Base-by-base conservation (phyloP, 768 basidiomycete species). In the Lactarius trivialis region DNA sequence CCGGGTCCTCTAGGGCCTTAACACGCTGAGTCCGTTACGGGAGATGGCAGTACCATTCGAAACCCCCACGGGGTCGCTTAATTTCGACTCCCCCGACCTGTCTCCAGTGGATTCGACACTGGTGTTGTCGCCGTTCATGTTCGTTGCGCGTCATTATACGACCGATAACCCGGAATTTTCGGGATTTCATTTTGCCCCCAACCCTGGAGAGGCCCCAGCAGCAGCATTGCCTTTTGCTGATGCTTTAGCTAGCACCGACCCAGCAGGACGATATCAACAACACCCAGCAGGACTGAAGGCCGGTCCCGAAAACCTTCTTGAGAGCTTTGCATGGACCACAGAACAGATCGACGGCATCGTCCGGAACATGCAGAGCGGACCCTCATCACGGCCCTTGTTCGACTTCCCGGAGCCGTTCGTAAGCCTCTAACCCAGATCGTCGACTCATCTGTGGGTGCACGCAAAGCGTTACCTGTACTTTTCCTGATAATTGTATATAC, bases 41-140 rank as follows among this genome's bases (percentile, higher is more conserved):
- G 34, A 48, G 43, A 14, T 37, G 14, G 8, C 19, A 43, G 6
- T 14, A 43, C 21, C 56, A 24, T 43, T 33, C 4, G 52, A 54
- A n/a, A n/a, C 14, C 7, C 43, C 50, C 21, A 21, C 56, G 45
- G 1, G 36, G 12, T 33, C 61, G 36, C 33, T 58, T 55, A 57
- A 63, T 58, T 63, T 48, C 36, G 61, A 63, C 54, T 58, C 61
- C 9, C 52, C 61, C 11, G 61, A 63, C 48, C 61, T 52, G 7
- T 63, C 56, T 49, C 61, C 61, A 30, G 28, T 33, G 39, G 43
- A 4, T 7, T 36, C 36, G 36, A 54, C 56, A 11, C 56, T 7
- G 8, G 26, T 36, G 30, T 19, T 63, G 43, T 45, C 56, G 21
- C 61, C 61, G 7, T 63, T 63, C 19, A 58, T 58, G 43, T 58